Evolutionary conservation across 345 rosid species (phyloP).

Genomic region (Corchorus olitorius): DNA sequence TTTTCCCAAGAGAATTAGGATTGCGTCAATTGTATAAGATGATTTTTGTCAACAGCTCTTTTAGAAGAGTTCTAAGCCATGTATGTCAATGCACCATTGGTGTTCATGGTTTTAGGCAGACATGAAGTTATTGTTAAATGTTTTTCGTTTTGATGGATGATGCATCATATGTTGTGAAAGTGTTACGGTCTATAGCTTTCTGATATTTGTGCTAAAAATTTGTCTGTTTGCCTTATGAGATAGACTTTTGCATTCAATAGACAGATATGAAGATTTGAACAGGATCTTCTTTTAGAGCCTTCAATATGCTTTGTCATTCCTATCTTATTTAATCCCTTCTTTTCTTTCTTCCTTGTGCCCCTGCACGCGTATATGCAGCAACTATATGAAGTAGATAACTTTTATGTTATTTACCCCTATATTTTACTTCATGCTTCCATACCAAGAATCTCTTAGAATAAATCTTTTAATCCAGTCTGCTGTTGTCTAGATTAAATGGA

Average conservation of each 20-base stretch:
- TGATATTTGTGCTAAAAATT: neutral
- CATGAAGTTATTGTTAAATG: neutral
- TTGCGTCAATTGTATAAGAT: neutral
- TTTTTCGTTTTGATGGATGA: neutral
- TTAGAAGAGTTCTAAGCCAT: neutral
- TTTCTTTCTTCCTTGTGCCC: neutral
- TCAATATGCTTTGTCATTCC: neutral
- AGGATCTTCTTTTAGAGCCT: neutral
- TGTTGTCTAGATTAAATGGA: neutral
- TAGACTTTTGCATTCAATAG: neutral
- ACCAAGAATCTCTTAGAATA: neutral
- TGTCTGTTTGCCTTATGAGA: neutral
- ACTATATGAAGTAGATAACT: neutral
- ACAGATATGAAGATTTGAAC: neutral
- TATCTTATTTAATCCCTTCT: neutral
- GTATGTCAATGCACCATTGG: neutral
- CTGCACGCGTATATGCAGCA: neutral
- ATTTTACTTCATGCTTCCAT: neutral
- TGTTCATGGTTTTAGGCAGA: neutral
- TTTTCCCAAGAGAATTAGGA: neutral
- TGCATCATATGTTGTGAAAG: neutral
- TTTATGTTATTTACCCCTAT: neutral
- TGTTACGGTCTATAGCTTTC: neutral
- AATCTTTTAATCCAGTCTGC: neutral
- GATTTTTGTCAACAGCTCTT: neutral